Conservation (phyloP, 345 rosid genomes). For the Rhodamnia rubescens region DNA sequence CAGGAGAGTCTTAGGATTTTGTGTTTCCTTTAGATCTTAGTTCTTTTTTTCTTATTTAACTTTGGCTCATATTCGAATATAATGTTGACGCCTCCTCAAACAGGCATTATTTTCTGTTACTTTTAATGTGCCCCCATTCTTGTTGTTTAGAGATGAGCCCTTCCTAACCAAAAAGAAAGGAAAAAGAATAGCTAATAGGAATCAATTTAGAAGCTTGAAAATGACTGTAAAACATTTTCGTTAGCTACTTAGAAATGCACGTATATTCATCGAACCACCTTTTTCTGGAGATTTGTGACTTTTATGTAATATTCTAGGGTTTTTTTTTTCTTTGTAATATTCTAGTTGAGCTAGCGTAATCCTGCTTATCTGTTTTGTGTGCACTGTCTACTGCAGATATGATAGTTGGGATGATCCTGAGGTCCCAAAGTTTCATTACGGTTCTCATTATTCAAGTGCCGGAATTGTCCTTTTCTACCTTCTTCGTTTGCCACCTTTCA, state of each 20-base stretch:
- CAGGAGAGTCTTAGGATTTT: background rate
- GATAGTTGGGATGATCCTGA: conserved; percentile 99
- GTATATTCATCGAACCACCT: background rate
- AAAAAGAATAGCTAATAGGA: background rate
- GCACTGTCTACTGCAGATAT: conserved; percentile 37
- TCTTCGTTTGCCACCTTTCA: conserved; percentile 95
- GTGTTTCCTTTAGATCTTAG: background rate
- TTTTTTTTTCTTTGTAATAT: background rate
- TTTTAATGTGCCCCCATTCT: background rate
- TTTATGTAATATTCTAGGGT: background rate
- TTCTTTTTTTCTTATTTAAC: background rate
- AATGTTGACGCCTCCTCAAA: background rate
- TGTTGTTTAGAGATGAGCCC: background rate
- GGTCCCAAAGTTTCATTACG: conserved; percentile 98
- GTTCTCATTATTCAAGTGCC: conserved; percentile 99
- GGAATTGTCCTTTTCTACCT: conserved; percentile 98
- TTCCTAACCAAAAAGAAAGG: background rate
- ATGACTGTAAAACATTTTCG: background rate
- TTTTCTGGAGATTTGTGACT: background rate
- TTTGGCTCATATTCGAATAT: background rate
- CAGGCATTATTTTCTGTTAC: background rate
- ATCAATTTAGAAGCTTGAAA: background rate
- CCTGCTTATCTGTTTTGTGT: background rate
- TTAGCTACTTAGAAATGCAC: background rate
- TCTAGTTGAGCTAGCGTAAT: background rate